phyloP scores from a whole-genome alignment of 176 grass and related monocot genomes.

The Carex kokanica region DNA sequence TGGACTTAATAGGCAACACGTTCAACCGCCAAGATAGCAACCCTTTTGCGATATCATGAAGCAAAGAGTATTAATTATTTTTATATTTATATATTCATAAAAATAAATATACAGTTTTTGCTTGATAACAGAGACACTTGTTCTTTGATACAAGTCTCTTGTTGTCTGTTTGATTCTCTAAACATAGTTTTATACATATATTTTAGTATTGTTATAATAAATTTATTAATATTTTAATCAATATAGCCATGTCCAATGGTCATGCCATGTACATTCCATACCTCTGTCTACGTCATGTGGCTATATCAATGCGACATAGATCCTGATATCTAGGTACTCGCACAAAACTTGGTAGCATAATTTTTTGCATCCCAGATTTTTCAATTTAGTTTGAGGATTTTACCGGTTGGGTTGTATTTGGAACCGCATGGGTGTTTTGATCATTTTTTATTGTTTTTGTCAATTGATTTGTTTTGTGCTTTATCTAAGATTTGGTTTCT shows the following conservation, averaged over 20 bases:
- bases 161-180: background rate
- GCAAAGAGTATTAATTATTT: background rate
- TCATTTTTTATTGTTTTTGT: background rate
- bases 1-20: background rate
- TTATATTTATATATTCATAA: background rate
- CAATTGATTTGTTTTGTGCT: background rate
- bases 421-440: background rate
- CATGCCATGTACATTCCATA: background rate
- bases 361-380: background rate
- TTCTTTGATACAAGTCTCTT: background rate
- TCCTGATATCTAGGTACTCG: background rate
- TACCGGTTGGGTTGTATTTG: background rate
- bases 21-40: background rate
- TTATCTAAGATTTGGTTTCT: constrained; percentile 10
- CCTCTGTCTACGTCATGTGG: background rate
- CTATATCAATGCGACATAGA: background rate
- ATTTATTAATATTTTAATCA: background rate
- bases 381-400: background rate
- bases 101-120: background rate
- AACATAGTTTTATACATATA: background rate
- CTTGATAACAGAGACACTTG: background rate
- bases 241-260: background rate
- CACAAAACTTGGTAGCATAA: background rate
- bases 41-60: background rate
- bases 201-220: background rate